phyloP scores from a whole-genome alignment of 148 eudicot genomes.

The Oxyria digyna region DNA sequence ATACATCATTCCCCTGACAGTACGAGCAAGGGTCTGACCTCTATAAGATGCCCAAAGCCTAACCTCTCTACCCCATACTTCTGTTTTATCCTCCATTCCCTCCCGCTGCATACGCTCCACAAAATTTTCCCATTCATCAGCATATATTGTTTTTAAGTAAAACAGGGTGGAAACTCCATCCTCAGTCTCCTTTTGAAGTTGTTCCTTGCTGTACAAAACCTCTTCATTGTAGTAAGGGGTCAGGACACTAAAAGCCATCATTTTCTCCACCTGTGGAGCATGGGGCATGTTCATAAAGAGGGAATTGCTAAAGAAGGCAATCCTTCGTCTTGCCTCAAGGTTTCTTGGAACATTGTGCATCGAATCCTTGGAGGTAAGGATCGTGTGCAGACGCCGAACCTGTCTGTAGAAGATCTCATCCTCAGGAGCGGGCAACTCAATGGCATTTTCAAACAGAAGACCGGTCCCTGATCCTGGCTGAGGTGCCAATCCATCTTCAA shows the following conservation, averaged over 20 bases:
- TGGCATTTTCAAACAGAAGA: conserved; percentile 65
- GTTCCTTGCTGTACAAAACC: conserved; percentile 67
- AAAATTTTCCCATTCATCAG: conserved; percentile 86
- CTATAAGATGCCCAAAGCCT: conserved; percentile 90
- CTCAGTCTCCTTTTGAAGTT: conserved; percentile 79
- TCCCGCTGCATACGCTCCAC: conserved; percentile 64
- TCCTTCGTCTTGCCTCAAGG: conserved; percentile 84
- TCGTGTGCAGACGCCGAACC: conserved; percentile 62
- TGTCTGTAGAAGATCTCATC: conserved; percentile 65
- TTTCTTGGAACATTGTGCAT: conserved; percentile 79
- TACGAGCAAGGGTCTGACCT: conserved; percentile 89
- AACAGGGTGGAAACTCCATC: conserved; percentile 86
- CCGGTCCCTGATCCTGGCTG: conserved; percentile 28
- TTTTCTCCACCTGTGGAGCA: conserved; percentile 94
- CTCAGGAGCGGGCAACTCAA: conserved; percentile 50
- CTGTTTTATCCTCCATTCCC: conserved; percentile 46
- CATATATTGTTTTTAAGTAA: conserved; percentile 82
- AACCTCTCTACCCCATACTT: conserved; percentile 50
- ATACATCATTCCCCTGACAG: conserved; percentile 98
- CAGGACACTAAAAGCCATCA: conserved; percentile 85
- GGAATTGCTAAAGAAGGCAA: conserved; percentile 91
- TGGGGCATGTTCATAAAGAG: conserved; percentile 99
- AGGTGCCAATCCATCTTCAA: conserved; percentile 78
- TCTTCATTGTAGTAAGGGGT: conserved; percentile 96
- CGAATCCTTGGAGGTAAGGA: conserved; percentile 73